phyloP scores from a whole-genome alignment of 495 filamentous ascomycete genomes.

The Xylaria longipes region DNA sequence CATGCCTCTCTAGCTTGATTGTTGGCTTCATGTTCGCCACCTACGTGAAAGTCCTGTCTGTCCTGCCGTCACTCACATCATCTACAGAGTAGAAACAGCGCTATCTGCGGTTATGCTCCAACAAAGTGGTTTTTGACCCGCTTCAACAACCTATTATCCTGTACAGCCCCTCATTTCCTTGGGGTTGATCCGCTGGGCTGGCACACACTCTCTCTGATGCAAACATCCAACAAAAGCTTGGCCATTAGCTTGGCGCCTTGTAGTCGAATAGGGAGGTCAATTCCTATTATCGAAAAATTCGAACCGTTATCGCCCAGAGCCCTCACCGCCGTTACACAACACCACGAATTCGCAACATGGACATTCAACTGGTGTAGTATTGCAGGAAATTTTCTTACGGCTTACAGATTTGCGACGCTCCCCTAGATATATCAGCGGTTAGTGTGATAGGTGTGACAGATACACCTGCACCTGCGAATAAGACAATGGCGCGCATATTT shows the following conservation, averaged over 20 bases:
- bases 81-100: constrained; percentile 13
- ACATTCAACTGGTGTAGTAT: not conserved
- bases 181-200: constrained; percentile 23
- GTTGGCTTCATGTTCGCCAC: constrained; percentile 16
- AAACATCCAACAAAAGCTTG: constrained; percentile 22
- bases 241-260: constrained; percentile 14
- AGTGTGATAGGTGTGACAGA: constrained; percentile 11
- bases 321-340: constrained; percentile 13
- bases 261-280: not conserved
- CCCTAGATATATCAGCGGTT: not conserved
- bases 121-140: constrained; percentile 22
- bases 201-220: constrained; percentile 12
- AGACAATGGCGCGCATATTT: constrained; percentile 16
- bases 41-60: not conserved
- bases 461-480: constrained; percentile 7
- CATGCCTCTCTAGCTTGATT: constrained; percentile 14
- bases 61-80: constrained; percentile 6
- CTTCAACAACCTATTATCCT: constrained; percentile 2
- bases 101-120: constrained; percentile 23
- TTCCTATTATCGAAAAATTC: constrained; percentile 8
- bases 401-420: constrained; percentile 1
- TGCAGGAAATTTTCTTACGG: not conserved
- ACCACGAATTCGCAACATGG: not conserved
- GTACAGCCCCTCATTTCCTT: constrained; percentile 22
- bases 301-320: constrained; percentile 5